Percentiles rank a stretch among this genome's conserved stretches.
Evolutionary conservation across 257 asterid species (phyloP).

Genomic region (Nicotiana benthamiana): DNA sequence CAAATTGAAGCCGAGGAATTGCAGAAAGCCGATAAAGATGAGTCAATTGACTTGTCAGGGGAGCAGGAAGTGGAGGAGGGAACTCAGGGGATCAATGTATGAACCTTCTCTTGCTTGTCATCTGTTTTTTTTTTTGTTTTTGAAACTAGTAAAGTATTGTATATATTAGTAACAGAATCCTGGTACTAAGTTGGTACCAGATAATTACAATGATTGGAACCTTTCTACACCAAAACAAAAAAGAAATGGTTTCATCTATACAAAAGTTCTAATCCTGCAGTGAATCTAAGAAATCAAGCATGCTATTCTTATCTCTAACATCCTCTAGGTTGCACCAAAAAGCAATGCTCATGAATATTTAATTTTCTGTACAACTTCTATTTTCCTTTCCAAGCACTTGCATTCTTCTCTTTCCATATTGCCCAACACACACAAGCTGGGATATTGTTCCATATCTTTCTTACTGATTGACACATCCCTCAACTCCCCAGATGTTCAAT

Average conservation of each 20-base stretch:
- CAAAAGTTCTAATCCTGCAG: neutral
- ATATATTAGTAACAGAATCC: neutral
- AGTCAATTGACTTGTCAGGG: conserved; percentile 29
- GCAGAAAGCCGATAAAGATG: conserved; percentile 27
- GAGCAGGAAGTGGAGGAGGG: conserved; percentile 40
- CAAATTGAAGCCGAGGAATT: conserved; percentile 48
- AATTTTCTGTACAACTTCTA: neutral
- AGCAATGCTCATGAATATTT: neutral
- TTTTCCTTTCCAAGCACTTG: neutral
- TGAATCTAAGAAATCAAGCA: neutral
- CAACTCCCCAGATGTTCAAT: neutral
- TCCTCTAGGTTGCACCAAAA: neutral
- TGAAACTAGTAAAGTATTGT: neutral
- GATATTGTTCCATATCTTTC: neutral
- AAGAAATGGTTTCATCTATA: neutral
- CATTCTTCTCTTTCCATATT: neutral
- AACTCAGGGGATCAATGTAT: conserved; percentile 29
- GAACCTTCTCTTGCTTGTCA: conserved; percentile 1
- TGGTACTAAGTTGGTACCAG: neutral
- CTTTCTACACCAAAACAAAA: neutral
- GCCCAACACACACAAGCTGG: neutral
- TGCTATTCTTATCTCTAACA: neutral
- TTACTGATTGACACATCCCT: neutral
- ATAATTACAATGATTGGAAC: neutral
- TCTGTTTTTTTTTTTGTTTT: neutral